Evolutionary conservation across 83 land plant genomes (phyloP).

Genomic region (Picea abies): DNA sequence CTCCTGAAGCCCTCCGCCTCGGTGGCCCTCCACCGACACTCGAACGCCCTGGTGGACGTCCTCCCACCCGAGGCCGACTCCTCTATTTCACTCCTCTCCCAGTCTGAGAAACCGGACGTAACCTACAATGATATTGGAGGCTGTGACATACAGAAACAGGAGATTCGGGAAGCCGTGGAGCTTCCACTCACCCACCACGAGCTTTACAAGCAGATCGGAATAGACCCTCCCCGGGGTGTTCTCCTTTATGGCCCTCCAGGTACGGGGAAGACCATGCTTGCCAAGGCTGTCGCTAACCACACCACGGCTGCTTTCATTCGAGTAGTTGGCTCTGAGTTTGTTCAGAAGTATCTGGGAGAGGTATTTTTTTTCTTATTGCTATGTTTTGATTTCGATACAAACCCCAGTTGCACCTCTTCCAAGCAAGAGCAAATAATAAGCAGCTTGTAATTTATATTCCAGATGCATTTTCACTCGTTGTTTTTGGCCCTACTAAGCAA

Average conservation of each 20-base stretch:
- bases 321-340: constrained; percentile 96
- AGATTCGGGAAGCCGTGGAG: constrained; percentile 95
- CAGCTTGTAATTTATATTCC: no score
- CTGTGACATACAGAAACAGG: constrained; percentile 95
- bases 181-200: constrained; percentile 80
- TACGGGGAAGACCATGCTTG: constrained; percentile 96
- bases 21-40: constrained; percentile 89
- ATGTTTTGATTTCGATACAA: no score
- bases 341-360: constrained; percentile 97
- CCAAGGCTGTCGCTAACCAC: constrained; percentile 96
- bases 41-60: constrained; percentile 91
- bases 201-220: constrained; percentile 92
- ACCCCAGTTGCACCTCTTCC: no score
- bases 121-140: constrained; percentile 92
- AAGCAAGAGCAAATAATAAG: no score
- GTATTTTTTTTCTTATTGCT: constrained; percentile 21
- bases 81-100: constrained; percentile 83
- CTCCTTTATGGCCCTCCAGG: constrained; percentile 94
- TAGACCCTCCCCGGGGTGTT: constrained; percentile 95
- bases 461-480: no score
- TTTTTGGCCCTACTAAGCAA: no score
- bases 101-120: constrained; percentile 95
- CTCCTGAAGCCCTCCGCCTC: constrained; percentile 86
- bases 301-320: constrained; percentile 96
- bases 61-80: constrained; percentile 96